phyloP scores from a whole-genome alignment of 495 filamentous ascomycete species.

The Staphylotrichum tortipilum region DNA sequence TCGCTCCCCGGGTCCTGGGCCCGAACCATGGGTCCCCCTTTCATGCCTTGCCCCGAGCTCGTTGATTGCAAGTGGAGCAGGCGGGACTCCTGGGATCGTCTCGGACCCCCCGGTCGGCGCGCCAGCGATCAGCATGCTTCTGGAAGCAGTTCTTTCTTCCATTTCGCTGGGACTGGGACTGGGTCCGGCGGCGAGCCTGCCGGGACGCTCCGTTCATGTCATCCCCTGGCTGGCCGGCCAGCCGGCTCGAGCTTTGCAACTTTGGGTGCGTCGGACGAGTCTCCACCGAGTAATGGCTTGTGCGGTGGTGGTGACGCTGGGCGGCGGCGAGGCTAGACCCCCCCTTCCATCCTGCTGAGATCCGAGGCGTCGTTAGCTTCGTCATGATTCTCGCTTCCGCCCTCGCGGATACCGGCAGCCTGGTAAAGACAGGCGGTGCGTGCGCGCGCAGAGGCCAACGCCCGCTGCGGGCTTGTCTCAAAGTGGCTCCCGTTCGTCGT shows the following conservation, averaged over 20 bases:
- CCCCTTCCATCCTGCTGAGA: neutral
- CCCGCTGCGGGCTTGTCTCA: neutral
- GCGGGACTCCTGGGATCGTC: neutral
- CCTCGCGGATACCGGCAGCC: constrained; percentile 4
- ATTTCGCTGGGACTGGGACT: no score
- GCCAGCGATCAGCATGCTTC: constrained; percentile 13
- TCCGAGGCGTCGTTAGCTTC: neutral
- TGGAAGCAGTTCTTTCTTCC: constrained; percentile 18
- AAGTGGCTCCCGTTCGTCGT: neutral
- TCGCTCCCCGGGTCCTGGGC: no score
- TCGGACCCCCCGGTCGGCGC: neutral
- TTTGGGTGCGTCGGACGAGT: no score
- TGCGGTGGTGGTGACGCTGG: no score
- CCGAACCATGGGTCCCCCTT: no score
- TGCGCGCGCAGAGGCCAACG: neutral
- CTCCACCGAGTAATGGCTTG: neutral
- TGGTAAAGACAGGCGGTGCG: neutral
- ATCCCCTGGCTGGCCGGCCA: no score
- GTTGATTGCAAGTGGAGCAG: constrained; percentile 2
- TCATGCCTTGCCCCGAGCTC: no score
- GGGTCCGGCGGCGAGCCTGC: no score
- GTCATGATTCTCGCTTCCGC: neutral
- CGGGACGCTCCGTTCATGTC: no score
- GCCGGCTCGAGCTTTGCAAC: no score
- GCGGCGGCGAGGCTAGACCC: neutral